These are phyloP conservation scores for Spizellomyces sp. DNA, from an alignment of 192 early-diverging fungal genomes.

Conservation along the genomic window DNA sequence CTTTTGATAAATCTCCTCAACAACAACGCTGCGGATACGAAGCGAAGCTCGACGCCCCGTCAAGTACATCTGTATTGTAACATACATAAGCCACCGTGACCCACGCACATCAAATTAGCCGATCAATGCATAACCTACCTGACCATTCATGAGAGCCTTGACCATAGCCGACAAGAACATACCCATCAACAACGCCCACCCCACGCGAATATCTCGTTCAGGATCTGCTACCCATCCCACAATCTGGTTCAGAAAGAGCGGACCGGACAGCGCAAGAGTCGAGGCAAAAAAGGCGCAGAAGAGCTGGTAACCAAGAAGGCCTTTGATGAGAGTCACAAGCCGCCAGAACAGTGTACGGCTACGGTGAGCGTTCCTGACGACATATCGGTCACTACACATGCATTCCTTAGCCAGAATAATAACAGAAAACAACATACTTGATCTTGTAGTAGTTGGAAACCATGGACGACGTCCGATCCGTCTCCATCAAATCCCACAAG, in stretches of 20 bases:
- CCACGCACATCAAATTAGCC: too few relatives aligned
- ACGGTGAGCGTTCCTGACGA: too few relatives aligned
- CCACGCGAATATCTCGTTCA: constrained; percentile 10
- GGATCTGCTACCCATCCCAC: constrained; percentile 32
- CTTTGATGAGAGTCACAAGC: constrained; percentile 4
- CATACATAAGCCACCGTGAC: too few relatives aligned
- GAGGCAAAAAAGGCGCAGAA: constrained; percentile 17
- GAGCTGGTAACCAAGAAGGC: constrained; percentile 30
- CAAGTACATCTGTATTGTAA: too few relatives aligned
- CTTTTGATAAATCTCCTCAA: constrained; percentile 50
- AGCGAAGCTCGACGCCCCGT: constrained; percentile 27
- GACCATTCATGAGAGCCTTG: constrained; percentile 30
- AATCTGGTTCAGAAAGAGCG: constrained; percentile 50
- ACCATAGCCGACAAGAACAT: constrained; percentile 23
- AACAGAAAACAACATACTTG: too few relatives aligned
- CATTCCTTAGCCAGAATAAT: too few relatives aligned
- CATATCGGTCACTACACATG: too few relatives aligned
- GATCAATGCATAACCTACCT: constrained; percentile 38
- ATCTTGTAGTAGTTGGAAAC: too few relatives aligned
- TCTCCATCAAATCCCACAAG: constrained; percentile 40
- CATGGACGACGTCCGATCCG: constrained; percentile 36
- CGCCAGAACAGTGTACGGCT: too few relatives aligned
- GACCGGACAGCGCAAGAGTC: constrained; percentile 34
- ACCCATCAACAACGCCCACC: constrained; percentile 20
- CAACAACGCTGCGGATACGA: constrained; percentile 34